Conservation (phyloP, 768 basidiomycete species). For the Leccinum subgranulosum region DNA sequence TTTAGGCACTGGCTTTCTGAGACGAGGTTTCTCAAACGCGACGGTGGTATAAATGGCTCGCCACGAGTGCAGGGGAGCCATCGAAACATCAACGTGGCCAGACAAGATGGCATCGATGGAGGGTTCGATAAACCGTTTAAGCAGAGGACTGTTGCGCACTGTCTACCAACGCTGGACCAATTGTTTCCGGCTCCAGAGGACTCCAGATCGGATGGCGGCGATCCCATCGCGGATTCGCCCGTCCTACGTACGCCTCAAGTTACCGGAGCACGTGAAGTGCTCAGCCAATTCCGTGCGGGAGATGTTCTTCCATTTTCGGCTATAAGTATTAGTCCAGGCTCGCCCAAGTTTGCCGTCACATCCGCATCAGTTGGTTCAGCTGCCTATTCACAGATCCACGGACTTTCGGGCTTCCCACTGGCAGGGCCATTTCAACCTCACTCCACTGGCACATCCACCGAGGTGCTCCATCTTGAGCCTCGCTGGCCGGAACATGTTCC, state of each 20-base stretch:
- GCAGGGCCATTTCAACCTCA: constrained; percentile 7
- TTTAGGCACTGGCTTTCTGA: constrained; percentile 33
- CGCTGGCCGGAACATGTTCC: constrained; percentile 8
- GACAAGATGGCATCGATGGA: constrained; percentile 6
- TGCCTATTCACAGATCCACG: constrained; percentile 19
- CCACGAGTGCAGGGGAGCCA: constrained; percentile 9
- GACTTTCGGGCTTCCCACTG: constrained; percentile 26
- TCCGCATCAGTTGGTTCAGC: constrained; percentile 6
- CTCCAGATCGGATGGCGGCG: neutral
- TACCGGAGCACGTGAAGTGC: constrained; percentile 6
- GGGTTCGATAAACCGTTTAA: constrained; percentile 2
- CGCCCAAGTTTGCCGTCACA: constrained; percentile 1
- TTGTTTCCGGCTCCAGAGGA: constrained; percentile 20
- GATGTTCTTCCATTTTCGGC: constrained; percentile 12
- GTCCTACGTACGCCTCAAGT: constrained; percentile 18
- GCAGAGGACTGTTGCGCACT: constrained; percentile 7
- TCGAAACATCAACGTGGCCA: constrained; percentile 15
- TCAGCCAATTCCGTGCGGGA: constrained; percentile 11
- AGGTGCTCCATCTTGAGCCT: constrained; percentile 1
- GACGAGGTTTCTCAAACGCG: constrained; percentile 22
- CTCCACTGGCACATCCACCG: neutral
- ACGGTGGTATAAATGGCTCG: constrained; percentile 8
- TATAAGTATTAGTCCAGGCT: constrained; percentile 2
- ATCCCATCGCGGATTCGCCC: constrained; percentile 25
- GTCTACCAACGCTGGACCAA: constrained; percentile 23